A percentile compares a stretch with the other conserved stretches of the same genome.
Conservation (phyloP, 306 rosid species). For the Rosa persica region DNA sequence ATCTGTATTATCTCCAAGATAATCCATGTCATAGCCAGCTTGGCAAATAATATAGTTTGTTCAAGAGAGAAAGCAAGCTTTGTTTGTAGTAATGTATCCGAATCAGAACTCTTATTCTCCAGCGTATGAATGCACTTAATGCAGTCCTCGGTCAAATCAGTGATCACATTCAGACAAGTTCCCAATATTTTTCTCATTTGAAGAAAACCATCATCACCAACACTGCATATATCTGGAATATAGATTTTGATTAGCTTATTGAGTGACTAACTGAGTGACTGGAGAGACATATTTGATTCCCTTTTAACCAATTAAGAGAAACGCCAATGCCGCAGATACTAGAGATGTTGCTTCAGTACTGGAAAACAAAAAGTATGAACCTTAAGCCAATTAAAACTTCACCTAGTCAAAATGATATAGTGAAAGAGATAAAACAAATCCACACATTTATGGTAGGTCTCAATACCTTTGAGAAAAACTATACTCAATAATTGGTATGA, state of each 20-base stretch:
- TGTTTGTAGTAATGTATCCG: slow-evolving; percentile 47
- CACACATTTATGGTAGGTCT: not conserved
- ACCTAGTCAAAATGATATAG: not conserved
- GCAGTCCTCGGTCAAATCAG: slow-evolving; percentile 61
- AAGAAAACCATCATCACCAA: slow-evolving; percentile 43
- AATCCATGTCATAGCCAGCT: slow-evolving; percentile 53
- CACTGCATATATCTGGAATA: slow-evolving; percentile 57
- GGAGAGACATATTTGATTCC: slow-evolving; percentile 56
- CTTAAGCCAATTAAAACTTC: slow-evolving; percentile 26
- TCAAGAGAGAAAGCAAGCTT: slow-evolving; percentile 86
- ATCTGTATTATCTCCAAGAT: slow-evolving; percentile 41
- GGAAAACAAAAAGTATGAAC: slow-evolving; percentile 36
- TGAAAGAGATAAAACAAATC: not conserved
- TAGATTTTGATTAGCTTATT: slow-evolving; percentile 15
- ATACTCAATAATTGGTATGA: not conserved
- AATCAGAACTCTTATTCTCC: slow-evolving; percentile 49
- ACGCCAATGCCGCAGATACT: slow-evolving; percentile 56
- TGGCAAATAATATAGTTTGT: slow-evolving; percentile 63
- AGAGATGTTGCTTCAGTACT: slow-evolving; percentile 43
- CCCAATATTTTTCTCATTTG: slow-evolving; percentile 51
- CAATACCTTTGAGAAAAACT: slow-evolving; percentile 44
- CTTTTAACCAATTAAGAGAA: slow-evolving; percentile 66
- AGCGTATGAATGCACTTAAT: slow-evolving; percentile 59
- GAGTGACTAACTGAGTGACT: too few species aligned
- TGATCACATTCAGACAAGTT: slow-evolving; percentile 57